Percentiles rank a stretch among this genome's conserved stretches.
phyloP scores from a whole-genome alignment of 2,329 filamentous ascomycete genomes.

The Leptographium radiaticola region DNA sequence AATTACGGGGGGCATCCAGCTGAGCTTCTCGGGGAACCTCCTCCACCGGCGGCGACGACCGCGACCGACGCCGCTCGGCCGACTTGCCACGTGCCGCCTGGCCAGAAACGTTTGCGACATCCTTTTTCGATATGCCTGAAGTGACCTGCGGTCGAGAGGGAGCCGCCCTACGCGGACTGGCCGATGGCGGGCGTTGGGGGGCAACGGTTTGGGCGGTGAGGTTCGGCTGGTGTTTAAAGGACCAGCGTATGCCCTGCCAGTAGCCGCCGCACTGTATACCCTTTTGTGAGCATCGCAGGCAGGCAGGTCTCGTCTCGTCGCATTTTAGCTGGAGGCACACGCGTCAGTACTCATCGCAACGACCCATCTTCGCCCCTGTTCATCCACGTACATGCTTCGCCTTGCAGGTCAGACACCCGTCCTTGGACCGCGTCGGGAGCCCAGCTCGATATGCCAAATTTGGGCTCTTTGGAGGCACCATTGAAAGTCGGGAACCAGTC shows the following conservation, averaged over 20 bases:
- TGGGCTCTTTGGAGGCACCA: conserved; percentile 3
- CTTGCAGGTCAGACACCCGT: conserved; percentile 6
- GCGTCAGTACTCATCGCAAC: not conserved
- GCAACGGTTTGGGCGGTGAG: not conserved
- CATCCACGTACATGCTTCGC: conserved; percentile 3
- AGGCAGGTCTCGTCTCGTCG: conserved; percentile 17
- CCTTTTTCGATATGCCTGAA: not conserved
- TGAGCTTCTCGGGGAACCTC: not conserved
- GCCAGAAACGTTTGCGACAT: not conserved
- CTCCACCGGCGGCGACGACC: not conserved
- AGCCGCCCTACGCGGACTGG: not conserved
- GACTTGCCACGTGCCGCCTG: not conserved
- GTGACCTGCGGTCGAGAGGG: not conserved
- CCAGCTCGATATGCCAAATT: conserved; percentile 3
- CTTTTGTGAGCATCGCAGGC: conserved; percentile 14
- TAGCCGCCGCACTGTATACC: conserved; percentile 17
- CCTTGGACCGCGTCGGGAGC: conserved; percentile 5
- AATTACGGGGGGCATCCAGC: too few species aligned
- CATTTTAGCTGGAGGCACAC: conserved; percentile 15
- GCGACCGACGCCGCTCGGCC: not conserved
- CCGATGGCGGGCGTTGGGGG: not conserved
- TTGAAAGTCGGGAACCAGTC: not conserved
- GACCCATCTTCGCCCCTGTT: not conserved
- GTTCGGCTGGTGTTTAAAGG: conserved; percentile 23
- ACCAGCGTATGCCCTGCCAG: conserved; percentile 22